Evolutionary conservation across 495 filamentous ascomycete species (phyloP), one percentile per base, ranked within the genome.

Genomic region (Talaromyces trachyspermus): DNA sequence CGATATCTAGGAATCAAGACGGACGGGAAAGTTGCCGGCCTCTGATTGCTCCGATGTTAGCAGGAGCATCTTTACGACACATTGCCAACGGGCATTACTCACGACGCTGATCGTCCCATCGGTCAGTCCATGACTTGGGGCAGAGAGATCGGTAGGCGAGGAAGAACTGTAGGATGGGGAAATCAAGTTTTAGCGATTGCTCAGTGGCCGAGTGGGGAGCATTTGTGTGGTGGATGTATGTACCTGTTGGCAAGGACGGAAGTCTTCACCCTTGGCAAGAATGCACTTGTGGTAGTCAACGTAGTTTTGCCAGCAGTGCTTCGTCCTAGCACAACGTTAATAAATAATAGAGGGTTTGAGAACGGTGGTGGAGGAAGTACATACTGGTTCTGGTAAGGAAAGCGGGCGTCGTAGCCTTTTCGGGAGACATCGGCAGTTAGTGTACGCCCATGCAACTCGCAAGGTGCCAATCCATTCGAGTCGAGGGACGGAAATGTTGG

Each of bases 241-340:
- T 82, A 95, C 90, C 79, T 98, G 94, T 63, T 83, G 85, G 85
- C 94, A 99, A 41, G 94, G 94, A 52, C 85, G 80, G 69, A 97
- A 99, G 65, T 97, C 94, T 74, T 99, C 94, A 68, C 94, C 94
- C 80, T 97, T 97, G 67, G 90, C 91, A 64, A 85, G 72, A 68
- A 95, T 85, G 75, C 94, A 99, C 79, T 97, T 99, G 82, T 99
- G 83, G 79, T 99, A 97, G 72, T 99, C 94, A 77, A 99, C 94
- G 72, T 99, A 99, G 78, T 98, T 92, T 63, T 95, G 90, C 90
- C 90, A 95, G 86, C 88, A 96, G 69, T 86, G 81, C 74, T 86
- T 85, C 64, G 81, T 85, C 66, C 77, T 80, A 24, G 23, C 38
- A 42, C n/a, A 14, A 45, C 4, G 41, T 59, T 58, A 57, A 45